Evolutionary conservation across 441 rosid genomes (phyloP).

Genomic region (Manihot esculenta): DNA sequence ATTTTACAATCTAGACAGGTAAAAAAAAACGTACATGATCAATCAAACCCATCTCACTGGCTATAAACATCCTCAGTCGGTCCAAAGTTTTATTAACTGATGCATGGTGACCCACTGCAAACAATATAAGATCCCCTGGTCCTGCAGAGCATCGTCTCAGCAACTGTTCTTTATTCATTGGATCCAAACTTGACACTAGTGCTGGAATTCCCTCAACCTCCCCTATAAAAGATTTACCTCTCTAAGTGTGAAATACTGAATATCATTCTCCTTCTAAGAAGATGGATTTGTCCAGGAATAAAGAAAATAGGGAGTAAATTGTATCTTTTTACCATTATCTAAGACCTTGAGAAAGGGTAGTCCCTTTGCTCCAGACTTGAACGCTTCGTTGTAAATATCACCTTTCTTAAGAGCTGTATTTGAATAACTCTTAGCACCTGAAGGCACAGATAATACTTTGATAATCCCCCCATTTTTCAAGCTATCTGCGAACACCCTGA

Average conservation of each 20-base stretch:
- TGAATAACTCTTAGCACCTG: conserved; percentile 70
- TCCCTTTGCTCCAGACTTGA: conserved; percentile 93
- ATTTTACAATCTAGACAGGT: conserved; percentile 16
- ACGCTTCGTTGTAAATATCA: conserved; percentile 69
- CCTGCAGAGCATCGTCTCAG: conserved; percentile 62
- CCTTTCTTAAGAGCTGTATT: conserved; percentile 93
- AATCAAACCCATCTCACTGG: conserved; percentile 67
- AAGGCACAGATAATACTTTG: conserved; percentile 78
- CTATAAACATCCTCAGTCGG: conserved; percentile 66
- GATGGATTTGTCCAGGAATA: neutral
- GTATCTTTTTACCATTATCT: conserved; percentile 62
- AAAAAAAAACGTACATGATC: conserved; percentile 63
- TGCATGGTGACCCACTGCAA: conserved; percentile 74
- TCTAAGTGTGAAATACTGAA: neutral
- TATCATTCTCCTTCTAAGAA: neutral
- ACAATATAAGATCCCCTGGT: conserved; percentile 86
- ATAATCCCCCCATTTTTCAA: conserved; percentile 71
- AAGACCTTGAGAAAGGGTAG: conserved; percentile 85
- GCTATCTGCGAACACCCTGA: conserved; percentile 73
- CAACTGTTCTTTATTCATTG: conserved; percentile 42
- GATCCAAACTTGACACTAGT: conserved; percentile 66
- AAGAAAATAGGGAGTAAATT: conserved; percentile 7
- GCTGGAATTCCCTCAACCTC: conserved; percentile 81
- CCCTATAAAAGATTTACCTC: conserved; percentile 54
- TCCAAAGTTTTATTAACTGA: conserved; percentile 79